A percentile compares a stretch with the other conserved stretches of the same genome.
These are phyloP conservation scores for Antarctomyces pellizariae DNA, from an alignment of 495 filamentous ascomycete species.

Conservation along the genomic window DNA sequence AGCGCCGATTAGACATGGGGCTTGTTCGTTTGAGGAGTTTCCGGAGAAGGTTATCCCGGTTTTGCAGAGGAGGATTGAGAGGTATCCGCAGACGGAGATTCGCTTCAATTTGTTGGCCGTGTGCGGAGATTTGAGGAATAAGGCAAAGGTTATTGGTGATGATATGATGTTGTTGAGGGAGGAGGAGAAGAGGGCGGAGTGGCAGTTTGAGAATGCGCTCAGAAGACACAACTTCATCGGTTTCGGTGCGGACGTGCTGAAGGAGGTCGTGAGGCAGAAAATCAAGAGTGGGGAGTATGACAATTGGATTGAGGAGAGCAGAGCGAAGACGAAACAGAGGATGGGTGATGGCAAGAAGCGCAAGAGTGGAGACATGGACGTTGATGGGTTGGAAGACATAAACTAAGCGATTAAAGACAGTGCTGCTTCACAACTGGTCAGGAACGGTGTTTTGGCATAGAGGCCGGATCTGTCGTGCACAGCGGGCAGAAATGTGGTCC, in stretches of 20 bases:
- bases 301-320: slow-evolving; percentile 59
- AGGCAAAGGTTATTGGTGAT: slow-evolving; percentile 68
- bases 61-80: slow-evolving; percentile 54
- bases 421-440: too few species aligned
- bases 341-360: slow-evolving; percentile 29
- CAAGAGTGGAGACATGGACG: slow-evolving; percentile 4
- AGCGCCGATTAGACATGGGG: slow-evolving; percentile 70
- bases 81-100: slow-evolving; percentile 75
- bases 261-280: slow-evolving; percentile 56
- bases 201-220: slow-evolving; percentile 92
- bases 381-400: neutral
- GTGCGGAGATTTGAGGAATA: slow-evolving; percentile 51
- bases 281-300: slow-evolving; percentile 41
- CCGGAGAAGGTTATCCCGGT: slow-evolving; percentile 70
- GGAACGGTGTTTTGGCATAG: too few species aligned
- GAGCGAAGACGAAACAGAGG: slow-evolving; percentile 43
- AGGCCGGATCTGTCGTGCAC: too few species aligned
- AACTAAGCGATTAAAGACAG: too few species aligned
- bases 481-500: too few species aligned
- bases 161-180: slow-evolving; percentile 51
- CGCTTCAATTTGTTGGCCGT: slow-evolving; percentile 91
- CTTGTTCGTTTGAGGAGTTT: slow-evolving; percentile 43
- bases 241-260: slow-evolving; percentile 76
- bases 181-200: slow-evolving; percentile 61
- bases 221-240: slow-evolving; percentile 89